A percentile compares a stretch with the other conserved stretches of the same genome.
Conservation (phyloP, 257 asterid species). For the Plantago major region DNA sequence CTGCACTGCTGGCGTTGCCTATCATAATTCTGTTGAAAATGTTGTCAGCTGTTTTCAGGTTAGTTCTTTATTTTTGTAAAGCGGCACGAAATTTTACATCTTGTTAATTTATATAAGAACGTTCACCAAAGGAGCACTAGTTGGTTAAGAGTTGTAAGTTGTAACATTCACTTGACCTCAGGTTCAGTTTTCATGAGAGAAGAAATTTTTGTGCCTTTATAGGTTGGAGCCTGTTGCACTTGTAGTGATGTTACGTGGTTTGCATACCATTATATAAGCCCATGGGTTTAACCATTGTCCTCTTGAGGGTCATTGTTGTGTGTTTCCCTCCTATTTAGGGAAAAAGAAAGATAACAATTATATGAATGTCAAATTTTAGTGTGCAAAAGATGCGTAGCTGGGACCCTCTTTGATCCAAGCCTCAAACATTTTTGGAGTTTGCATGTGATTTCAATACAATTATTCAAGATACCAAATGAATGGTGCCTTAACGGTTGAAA, state of each 20-base stretch:
- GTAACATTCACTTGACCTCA: too few species aligned
- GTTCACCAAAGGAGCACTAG: neutral
- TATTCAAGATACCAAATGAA: neutral
- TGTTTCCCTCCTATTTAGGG: too few species aligned
- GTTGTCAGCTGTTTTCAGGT: constrained; percentile 50
- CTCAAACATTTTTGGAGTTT: too few species aligned
- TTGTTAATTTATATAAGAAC: neutral
- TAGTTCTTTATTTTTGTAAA: constrained; percentile 31
- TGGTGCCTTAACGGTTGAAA: neutral
- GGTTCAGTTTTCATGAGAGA: neutral
- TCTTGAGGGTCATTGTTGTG: too few species aligned
- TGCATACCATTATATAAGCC: too few species aligned
- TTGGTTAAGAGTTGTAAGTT: too few species aligned
- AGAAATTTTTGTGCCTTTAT: neutral
- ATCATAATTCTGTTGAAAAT: constrained; percentile 39
- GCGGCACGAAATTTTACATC: neutral
- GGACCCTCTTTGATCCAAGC: neutral
- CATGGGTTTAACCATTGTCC: too few species aligned
- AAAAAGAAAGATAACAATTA: too few species aligned
- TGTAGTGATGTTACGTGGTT: too few species aligned
- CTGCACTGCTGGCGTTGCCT: constrained; percentile 73
- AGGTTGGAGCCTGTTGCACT: too few species aligned
- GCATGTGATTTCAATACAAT: neutral
- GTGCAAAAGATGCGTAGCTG: neutral
- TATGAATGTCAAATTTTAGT: neutral